Conservation (phyloP, 2,329 filamentous ascomycete genomes). For the Samsoniella hepiali region DNA sequence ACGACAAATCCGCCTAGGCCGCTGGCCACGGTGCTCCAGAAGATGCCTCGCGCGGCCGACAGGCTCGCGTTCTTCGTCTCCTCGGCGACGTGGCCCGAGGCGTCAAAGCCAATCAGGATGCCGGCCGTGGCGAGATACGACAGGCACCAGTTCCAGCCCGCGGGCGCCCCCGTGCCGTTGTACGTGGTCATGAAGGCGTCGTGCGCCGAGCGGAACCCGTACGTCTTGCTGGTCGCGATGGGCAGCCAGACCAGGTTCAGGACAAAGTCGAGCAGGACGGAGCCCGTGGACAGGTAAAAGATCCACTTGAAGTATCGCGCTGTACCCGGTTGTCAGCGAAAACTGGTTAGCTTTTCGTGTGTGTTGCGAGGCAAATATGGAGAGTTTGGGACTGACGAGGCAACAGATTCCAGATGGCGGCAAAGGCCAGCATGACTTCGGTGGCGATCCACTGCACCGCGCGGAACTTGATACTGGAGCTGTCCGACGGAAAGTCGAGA, state of each 20-base stretch:
- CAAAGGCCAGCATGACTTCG: constrained; percentile 48
- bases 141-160: constrained; percentile 61
- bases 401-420: constrained; percentile 47
- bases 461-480: constrained; percentile 52
- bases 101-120: constrained; percentile 59
- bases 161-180: constrained; percentile 53
- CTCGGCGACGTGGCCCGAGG: constrained; percentile 58
- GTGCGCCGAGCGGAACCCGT: constrained; percentile 55
- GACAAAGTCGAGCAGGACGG: constrained; percentile 56
- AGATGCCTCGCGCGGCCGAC: constrained; percentile 56
- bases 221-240: constrained; percentile 52
- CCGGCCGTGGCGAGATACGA: constrained; percentile 59
- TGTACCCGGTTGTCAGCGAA: constrained; percentile 21
- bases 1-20: constrained; percentile 53
- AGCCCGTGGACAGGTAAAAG: constrained; percentile 46
- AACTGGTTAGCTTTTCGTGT: not conserved
- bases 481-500: constrained; percentile 51
- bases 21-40: constrained; percentile 57
- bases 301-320: constrained; percentile 46
- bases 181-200: constrained; percentile 60
- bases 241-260: constrained; percentile 61
- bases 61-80: constrained; percentile 57
- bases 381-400: constrained; percentile 41
- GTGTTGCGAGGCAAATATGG: not conserved
- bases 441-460: constrained; percentile 60